phyloP scores from a whole-genome alignment of 2,329 filamentous ascomycete genomes.

The Fusarium nurragi region DNA sequence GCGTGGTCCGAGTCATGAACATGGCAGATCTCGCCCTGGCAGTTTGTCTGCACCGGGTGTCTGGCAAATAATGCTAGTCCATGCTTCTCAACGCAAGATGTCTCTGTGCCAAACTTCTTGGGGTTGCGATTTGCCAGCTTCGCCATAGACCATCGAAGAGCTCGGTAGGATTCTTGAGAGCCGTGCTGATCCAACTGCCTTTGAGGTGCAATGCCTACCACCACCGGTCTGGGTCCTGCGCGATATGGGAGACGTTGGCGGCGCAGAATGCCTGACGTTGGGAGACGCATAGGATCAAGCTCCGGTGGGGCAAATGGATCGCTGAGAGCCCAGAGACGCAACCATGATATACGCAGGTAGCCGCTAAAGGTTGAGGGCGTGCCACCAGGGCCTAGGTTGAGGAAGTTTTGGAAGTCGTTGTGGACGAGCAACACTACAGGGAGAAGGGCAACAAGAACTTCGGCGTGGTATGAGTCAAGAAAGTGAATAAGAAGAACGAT shows the following conservation, averaged over 20 bases:
- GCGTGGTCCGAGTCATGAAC: slow-evolving; percentile 80
- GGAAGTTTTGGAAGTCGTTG: slow-evolving; percentile 79
- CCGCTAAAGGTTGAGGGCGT: slow-evolving; percentile 78
- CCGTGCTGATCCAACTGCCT: slow-evolving; percentile 77
- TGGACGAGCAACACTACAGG: slow-evolving; percentile 64
- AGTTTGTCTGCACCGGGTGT: slow-evolving; percentile 73
- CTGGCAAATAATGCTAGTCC: slow-evolving; percentile 78
- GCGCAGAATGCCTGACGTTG: slow-evolving; percentile 68
- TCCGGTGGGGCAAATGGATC: slow-evolving; percentile 72
- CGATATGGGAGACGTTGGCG: slow-evolving; percentile 66
- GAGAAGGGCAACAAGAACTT: slow-evolving; percentile 60
- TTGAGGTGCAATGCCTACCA: slow-evolving; percentile 83
- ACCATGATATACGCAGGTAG: slow-evolving; percentile 77
- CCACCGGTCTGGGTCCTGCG: slow-evolving; percentile 69
- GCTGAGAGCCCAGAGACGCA: slow-evolving; percentile 75
- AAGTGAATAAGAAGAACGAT: slow-evolving; percentile 64
- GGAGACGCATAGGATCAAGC: slow-evolving; percentile 60
- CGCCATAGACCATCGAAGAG: slow-evolving; percentile 63
- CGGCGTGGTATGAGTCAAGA: slow-evolving; percentile 58
- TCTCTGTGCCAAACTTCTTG: slow-evolving; percentile 66
- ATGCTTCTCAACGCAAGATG: slow-evolving; percentile 84
- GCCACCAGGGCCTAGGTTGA: slow-evolving; percentile 81
- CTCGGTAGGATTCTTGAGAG: slow-evolving; percentile 61
- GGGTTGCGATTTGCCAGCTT: slow-evolving; percentile 59
- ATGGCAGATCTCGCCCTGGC: slow-evolving; percentile 84